These are phyloP conservation scores for Kodamaea arcana DNA, from an alignment of 1,139 yeast genomes.

Conservation along the genomic window DNA sequence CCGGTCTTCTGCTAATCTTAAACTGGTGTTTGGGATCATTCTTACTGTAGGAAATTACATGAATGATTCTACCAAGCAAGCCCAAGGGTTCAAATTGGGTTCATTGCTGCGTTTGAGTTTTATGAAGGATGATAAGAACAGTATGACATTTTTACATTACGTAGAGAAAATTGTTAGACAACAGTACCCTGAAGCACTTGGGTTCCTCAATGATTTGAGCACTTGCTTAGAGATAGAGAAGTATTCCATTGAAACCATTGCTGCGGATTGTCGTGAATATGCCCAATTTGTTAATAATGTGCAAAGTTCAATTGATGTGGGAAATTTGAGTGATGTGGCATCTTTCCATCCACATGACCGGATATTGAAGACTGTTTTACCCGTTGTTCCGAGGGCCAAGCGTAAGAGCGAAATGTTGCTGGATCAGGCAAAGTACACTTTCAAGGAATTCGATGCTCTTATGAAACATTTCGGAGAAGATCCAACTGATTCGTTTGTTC, in stretches of 20 bases:
- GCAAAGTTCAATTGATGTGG: slow-evolving; percentile 68
- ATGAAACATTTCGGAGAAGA: slow-evolving; percentile 81
- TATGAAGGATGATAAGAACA: slow-evolving; percentile 73
- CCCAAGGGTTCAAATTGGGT: slow-evolving; percentile 72
- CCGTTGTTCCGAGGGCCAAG: slow-evolving; percentile 64
- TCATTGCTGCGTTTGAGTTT: slow-evolving; percentile 73
- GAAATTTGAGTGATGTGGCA: slow-evolving; percentile 71
- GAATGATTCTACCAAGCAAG: slow-evolving; percentile 78
- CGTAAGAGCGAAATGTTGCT: slow-evolving; percentile 59
- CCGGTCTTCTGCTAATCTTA: slow-evolving; percentile 54
- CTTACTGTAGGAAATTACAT: slow-evolving; percentile 80
- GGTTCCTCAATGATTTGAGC: slow-evolving; percentile 56
- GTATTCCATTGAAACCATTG: slow-evolving; percentile 63
- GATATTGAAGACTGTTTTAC: slow-evolving; percentile 57
- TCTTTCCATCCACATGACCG: slow-evolving; percentile 73
- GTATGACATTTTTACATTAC: slow-evolving; percentile 75
- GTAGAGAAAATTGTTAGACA: slow-evolving; percentile 69
- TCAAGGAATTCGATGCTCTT: slow-evolving; percentile 63
- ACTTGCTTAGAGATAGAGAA: slow-evolving; percentile 60
- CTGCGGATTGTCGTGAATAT: slow-evolving; percentile 58
- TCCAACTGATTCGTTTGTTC: slow-evolving; percentile 61
- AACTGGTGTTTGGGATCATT: slow-evolving; percentile 68
- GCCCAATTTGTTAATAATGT: slow-evolving; percentile 59
- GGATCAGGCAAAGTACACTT: slow-evolving; percentile 61
- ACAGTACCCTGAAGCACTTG: slow-evolving; percentile 62